Evolutionary conservation across 306 rosid species (phyloP).

Genomic region (Hylodesmum podocarpum): DNA sequence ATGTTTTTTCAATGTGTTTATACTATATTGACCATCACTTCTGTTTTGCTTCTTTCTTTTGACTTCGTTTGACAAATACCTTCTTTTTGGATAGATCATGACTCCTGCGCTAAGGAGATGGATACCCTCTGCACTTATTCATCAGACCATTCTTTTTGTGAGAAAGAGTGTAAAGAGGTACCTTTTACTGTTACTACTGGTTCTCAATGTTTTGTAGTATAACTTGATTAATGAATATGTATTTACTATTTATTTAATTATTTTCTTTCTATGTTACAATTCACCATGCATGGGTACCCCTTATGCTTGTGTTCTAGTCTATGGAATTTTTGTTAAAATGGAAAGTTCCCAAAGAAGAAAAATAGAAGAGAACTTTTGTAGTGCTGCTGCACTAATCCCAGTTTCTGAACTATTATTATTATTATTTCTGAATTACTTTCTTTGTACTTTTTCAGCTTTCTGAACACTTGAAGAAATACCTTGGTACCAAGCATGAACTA

Average conservation of each 20-base stretch:
- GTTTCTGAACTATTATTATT: neutral
- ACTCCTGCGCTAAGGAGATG: constrained; percentile 54
- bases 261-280: neutral
- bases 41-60: neutral
- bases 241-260: constrained; percentile 31
- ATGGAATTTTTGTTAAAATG: neutral
- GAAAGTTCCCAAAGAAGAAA: neutral
- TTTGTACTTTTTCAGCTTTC: constrained; percentile 61
- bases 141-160: constrained; percentile 57
- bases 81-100: constrained; percentile 60
- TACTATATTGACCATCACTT: constrained; percentile 4
- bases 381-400: neutral
- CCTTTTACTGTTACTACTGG: neutral
- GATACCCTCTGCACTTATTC: constrained; percentile 41
- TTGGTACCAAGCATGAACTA: constrained; percentile 84
- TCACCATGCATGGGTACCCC: neutral
- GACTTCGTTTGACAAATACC: constrained; percentile 23
- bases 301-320: constrained; percentile 47
- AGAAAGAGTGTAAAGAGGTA: constrained; percentile 92
- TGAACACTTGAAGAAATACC: constrained; percentile 84
- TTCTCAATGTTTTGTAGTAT: neutral
- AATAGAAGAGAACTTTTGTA: constrained; percentile 8
- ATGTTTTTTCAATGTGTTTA: constrained; percentile 11
- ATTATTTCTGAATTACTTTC: neutral
- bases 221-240: constrained; percentile 31